phyloP scores from a whole-genome alignment of 176 grass and related monocot genomes.

The Phragmites australis region DNA sequence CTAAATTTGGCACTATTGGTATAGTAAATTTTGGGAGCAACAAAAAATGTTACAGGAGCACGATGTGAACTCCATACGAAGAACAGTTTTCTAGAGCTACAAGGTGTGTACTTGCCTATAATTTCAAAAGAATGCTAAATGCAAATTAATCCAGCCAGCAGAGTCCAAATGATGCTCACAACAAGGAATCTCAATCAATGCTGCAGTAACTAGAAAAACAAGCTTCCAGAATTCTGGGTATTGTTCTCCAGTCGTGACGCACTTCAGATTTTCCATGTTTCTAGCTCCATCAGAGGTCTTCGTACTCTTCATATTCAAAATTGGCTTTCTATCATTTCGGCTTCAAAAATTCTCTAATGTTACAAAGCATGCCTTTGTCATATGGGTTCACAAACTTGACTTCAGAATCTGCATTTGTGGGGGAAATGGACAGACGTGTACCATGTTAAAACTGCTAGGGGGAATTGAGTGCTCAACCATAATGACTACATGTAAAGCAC shows the following conservation, averaged over 20 bases:
- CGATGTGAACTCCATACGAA: background rate
- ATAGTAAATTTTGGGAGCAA: background rate
- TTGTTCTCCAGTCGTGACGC: background rate
- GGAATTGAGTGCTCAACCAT: background rate
- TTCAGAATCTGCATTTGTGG: conserved; percentile 44
- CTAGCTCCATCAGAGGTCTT: background rate
- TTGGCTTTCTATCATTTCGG: conserved; percentile 45
- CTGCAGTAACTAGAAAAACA: conserved; percentile 20
- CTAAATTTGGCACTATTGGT: background rate
- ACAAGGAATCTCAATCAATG: conserved; percentile 22
- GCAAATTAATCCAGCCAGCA: background rate
- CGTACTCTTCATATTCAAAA: conserved; percentile 20
- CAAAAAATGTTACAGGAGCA: background rate
- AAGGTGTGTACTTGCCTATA: background rate
- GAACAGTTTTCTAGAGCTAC: background rate
- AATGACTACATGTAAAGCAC: conserved; percentile 36
- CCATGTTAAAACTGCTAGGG: conserved; percentile 17
- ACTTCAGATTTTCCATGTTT: background rate
- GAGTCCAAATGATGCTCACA: conserved; percentile 17
- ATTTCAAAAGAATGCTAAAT: conserved; percentile 30
- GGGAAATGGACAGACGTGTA: conserved; percentile 11
- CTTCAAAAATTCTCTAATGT: conserved; percentile 79
- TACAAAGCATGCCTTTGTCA: conserved; percentile 73
- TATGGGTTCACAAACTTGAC: conserved; percentile 81
- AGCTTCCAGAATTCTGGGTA: background rate